Percentiles rank a stretch among this genome's conserved stretches.
Conservation (phyloP, 2,329 filamentous ascomycete genomes). For the Ophiognomonia clavigignenti-juglandacearum region DNA sequence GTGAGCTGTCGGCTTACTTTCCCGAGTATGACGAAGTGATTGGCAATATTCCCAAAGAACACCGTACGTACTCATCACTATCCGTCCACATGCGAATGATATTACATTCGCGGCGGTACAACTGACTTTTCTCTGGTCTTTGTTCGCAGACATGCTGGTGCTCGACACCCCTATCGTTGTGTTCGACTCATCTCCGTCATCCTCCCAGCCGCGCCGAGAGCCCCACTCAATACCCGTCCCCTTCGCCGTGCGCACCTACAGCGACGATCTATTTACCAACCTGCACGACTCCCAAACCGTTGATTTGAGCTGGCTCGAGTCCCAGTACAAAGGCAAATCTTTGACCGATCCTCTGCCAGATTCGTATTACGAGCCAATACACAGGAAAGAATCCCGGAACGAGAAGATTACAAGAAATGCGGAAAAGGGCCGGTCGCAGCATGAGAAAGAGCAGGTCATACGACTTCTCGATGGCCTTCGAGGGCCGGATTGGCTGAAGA, state of each 20-base stretch:
- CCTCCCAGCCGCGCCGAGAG: constrained; percentile 19
- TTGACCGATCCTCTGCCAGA: constrained; percentile 53
- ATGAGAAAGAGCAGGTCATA: constrained; percentile 62
- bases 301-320: constrained; percentile 49
- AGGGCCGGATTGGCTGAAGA: constrained; percentile 86
- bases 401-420: constrained; percentile 60
- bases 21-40: constrained; percentile 93
- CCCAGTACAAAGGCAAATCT: constrained; percentile 37
- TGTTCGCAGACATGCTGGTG: constrained; percentile 63
- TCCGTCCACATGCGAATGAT: background rate
- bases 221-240: constrained; percentile 19
- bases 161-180: constrained; percentile 69
- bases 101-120: background rate
- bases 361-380: constrained; percentile 46
- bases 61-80: constrained; percentile 51
- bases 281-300: constrained; percentile 52
- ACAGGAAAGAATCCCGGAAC: constrained; percentile 54
- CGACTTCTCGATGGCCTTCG: constrained; percentile 74
- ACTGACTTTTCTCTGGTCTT: constrained; percentile 13
- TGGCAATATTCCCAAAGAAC: constrained; percentile 74
- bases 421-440: constrained; percentile 60
- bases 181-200: constrained; percentile 46
- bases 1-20: constrained; percentile 86
- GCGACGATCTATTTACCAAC: constrained; percentile 51
- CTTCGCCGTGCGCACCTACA: constrained; percentile 46